Conservation (phyloP, 1,284 basidiomycete species). For the Leccinum griseonigrum region DNA sequence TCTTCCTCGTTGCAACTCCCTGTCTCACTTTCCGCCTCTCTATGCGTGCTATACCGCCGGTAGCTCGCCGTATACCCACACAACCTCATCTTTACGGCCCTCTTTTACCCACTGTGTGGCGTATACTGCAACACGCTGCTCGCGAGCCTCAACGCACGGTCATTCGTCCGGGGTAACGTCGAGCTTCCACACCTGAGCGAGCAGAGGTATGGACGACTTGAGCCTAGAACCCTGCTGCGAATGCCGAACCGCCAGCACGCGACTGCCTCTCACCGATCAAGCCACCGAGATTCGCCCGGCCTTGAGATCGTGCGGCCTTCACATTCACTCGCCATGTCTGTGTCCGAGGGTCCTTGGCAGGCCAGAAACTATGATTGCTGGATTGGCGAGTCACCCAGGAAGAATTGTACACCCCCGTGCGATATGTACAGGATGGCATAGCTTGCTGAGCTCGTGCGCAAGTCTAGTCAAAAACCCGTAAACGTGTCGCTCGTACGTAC, state of each 20-base stretch:
- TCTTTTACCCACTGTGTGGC: slow-evolving; percentile 32
- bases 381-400: neutral
- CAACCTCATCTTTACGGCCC: slow-evolving; percentile 23
- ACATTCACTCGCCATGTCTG: neutral
- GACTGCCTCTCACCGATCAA: neutral
- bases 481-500: neutral
- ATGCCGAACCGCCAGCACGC: neutral
- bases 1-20: neutral
- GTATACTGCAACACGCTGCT: slow-evolving; percentile 35
- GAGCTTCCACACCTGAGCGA: neutral
- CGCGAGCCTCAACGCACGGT: slow-evolving; percentile 30
- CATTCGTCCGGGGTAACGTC: slow-evolving; percentile 13
- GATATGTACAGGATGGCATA: neutral
- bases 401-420: neutral
- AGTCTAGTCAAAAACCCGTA: neutral
- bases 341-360: neutral
- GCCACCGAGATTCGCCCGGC: neutral
- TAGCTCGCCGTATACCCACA: slow-evolving; percentile 25
- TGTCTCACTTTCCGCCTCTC: neutral
- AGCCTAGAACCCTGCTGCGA: neutral
- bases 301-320: neutral
- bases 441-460: neutral
- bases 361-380: neutral
- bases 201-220: slow-evolving; percentile 1
- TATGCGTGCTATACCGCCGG: neutral